Evolutionary conservation across 305 asterid genomes (phyloP), one percentile per base, ranked within the genome.

Genomic region (Rubia balearica): DNA sequence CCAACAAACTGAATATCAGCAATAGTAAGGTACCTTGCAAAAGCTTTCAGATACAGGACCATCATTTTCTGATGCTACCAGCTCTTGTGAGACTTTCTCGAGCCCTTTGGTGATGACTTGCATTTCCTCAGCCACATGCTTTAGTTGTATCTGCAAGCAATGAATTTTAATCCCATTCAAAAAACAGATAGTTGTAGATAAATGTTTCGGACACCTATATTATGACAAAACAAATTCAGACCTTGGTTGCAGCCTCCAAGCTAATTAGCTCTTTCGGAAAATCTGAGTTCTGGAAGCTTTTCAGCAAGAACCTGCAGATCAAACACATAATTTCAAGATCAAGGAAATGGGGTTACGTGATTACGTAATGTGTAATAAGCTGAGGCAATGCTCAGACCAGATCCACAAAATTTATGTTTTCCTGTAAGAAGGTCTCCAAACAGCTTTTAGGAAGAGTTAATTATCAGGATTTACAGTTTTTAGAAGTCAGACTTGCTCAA

Each of bases 91-190:
- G 49, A 90, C 89, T 76, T 85, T 92, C 81, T 90, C 95, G 43
- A 88, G 83, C 73, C 96, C 96, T 81, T 88, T 92, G 84, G 75
- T 79, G 68, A 90, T 75, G 61, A 93, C 86, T 79, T 85, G 93
- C 97, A 89, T 91, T 88, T 91, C 96, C 88, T 88, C 96, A 7
- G 96, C 95, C 83, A 90, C 83, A 79, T 81, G 86, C 85, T 92
- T 90, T 49, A 90, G 75, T 70, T 92, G 96, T 79, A 88, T 76
- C 98, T 92, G 89, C 80, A 80, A 49, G 63, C 49, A 22, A 78
- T 59, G 40, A 70, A 75, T 69, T 38, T 60, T 30, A 74, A 33
- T 75, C 40, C 21, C 69, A 69, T 46, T 55, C 79, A 75, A 73
- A 63, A 67, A 76, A 60, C 33, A 51, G 49, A 57, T 67, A 71